phyloP scores from a whole-genome alignment of 169 alveolate species.

The Plasmodium vivax region DNA sequence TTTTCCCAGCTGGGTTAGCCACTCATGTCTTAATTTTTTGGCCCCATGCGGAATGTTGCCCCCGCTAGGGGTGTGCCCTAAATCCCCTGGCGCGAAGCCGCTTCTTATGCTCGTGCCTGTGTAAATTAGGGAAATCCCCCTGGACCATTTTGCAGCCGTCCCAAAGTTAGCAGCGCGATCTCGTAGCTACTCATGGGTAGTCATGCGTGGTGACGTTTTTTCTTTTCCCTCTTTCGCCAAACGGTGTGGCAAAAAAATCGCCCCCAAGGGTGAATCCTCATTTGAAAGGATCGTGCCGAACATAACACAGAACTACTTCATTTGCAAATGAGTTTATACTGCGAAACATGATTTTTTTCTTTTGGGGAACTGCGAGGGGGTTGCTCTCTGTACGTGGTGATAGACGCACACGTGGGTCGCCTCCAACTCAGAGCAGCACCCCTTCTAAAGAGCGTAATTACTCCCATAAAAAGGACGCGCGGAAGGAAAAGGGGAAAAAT shows the following conservation, averaged over 20 bases:
- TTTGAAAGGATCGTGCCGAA: background rate
- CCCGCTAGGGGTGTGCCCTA: background rate
- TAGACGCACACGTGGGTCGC: background rate
- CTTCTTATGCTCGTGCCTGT: conserved; percentile 11
- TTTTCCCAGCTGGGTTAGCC: background rate
- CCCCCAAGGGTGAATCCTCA: background rate
- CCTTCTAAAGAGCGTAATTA: background rate
- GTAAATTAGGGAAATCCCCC: conserved; percentile 24
- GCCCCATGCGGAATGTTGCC: background rate
- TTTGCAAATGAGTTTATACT: background rate
- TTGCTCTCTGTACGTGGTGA: background rate
- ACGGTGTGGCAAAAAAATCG: background rate
- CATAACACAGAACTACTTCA: background rate
- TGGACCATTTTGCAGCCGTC: background rate
- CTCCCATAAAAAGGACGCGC: background rate
- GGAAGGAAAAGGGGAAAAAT: background rate
- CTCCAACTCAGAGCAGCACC: background rate
- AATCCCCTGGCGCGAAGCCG: background rate
- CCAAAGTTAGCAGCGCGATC: background rate
- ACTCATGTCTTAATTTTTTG: background rate
- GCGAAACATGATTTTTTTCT: background rate
- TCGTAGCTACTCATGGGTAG: background rate
- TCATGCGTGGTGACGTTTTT: background rate
- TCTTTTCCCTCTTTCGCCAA: background rate
- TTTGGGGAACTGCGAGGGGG: background rate